Percentiles rank a stretch among this genome's conserved stretches.
Evolutionary conservation across 2,329 filamentous ascomycete species (phyloP).

Genomic region (Stylonectria norvegica): DNA sequence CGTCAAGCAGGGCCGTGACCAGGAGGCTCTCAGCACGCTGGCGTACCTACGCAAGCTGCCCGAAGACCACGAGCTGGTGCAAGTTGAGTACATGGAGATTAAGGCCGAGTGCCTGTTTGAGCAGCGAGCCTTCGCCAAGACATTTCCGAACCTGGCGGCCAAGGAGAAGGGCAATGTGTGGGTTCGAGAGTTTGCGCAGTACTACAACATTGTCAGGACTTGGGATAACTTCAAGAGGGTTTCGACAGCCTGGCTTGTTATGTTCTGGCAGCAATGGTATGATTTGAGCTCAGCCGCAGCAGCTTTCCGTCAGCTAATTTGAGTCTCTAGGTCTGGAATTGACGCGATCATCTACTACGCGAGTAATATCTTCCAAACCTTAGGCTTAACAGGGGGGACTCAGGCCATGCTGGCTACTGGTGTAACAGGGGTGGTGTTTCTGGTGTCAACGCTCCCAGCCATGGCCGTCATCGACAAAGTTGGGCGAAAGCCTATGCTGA

Average conservation of each 20-base stretch:
- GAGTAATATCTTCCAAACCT: conserved; percentile 59
- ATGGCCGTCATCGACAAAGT: conserved; percentile 40
- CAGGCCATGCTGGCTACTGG: conserved; percentile 64
- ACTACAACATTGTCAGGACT: conserved; percentile 29
- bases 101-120: conserved; percentile 76
- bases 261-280: conserved; percentile 54
- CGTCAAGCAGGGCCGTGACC: conserved; percentile 65
- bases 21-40: conserved; percentile 55
- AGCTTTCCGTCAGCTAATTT: conserved; percentile 1
- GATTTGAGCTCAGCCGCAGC: conserved; percentile 13
- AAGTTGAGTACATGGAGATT: conserved; percentile 78
- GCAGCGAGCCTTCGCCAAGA: conserved; percentile 63
- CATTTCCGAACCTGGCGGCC: conserved; percentile 45
- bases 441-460: conserved; percentile 37
- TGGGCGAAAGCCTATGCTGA: conserved; percentile 39
- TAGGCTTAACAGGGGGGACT: conserved; percentile 59
- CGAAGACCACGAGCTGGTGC: conserved; percentile 62
- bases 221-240: conserved; percentile 60
- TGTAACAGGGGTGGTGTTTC: conserved; percentile 68
- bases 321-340: conserved; percentile 6
- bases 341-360: conserved; percentile 45
- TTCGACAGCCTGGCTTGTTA: conserved; percentile 58
- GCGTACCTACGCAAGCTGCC: conserved; percentile 61
- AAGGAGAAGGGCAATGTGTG: conserved; percentile 41
- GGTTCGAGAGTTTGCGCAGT: conserved; percentile 46